Evolutionary conservation across 768 basidiomycete genomes (phyloP), one percentile per base, ranked within the genome.

Genomic region (Boletus pseudo-olivaceus): DNA sequence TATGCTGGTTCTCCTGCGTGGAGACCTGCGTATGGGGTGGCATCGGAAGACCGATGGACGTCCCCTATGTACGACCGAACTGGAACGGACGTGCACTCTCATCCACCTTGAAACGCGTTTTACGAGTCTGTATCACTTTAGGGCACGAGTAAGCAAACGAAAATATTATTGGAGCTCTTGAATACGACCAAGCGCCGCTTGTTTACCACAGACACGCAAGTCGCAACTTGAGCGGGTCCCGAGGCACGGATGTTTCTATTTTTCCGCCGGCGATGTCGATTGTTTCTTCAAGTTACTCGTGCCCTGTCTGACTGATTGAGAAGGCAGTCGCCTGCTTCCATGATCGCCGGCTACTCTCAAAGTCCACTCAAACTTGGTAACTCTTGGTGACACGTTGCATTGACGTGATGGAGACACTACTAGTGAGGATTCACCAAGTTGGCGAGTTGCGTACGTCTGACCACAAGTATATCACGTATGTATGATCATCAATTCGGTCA

Each of bases 1-100:
- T n/a, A n/a, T n/a, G n/a, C 15, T 23, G 49, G 23, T 15, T 39
- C 27, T 33, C 12, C 20, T 37, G 23, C 23, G 23, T n/a, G n/a
- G n/a, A n/a, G n/a, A n/a, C 23, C 42, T 20, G 15, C 7, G 23
- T 32, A 42, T 17, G 46, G 19, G 29, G 59, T 56, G n/a, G 67
- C 69, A 61, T 39, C 72, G 58, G 71, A 78, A 53, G 73, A 76
- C 49, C 64, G 68, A 32, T 75, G 76, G 75, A 67, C 68, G 7
- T 72, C 72, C n/a, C 73, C 75, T 53, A 74, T 72, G 70, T 62
- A 73, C 37, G 65, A 68, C 54, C 32, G 3, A 7, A 19, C 49
- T 20, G 40, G 23, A 38, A 30, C n/a, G 2, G 26, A 38, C 29
- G 15, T 47, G 26, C 68, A 46, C 26, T 23, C 32, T 29, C 19